Percentiles rank a stretch among this genome's conserved stretches.
phyloP scores from a whole-genome alignment of 176 grass and related monocot genomes.

The Hsuehochloa calcarea region DNA sequence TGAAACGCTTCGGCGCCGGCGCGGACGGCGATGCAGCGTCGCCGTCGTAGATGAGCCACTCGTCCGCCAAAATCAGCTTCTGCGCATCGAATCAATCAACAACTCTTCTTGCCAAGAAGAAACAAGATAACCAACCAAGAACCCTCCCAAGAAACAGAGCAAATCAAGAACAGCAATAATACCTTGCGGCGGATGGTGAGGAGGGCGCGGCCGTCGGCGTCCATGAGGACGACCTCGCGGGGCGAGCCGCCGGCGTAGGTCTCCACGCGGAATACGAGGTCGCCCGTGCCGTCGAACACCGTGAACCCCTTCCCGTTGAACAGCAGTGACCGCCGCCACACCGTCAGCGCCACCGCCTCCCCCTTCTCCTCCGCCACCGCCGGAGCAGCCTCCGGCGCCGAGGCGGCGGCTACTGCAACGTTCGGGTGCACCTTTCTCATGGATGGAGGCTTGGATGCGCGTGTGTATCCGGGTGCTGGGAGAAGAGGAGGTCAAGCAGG shows the following conservation, averaged over 20 bases:
- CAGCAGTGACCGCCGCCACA: constrained; percentile 53
- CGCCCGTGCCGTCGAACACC: constrained; percentile 41
- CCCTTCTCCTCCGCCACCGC: neutral
- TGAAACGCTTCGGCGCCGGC: constrained; percentile 46
- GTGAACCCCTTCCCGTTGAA: constrained; percentile 63
- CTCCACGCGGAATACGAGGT: constrained; percentile 58
- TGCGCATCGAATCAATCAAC: constrained; percentile 21
- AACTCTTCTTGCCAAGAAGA: neutral
- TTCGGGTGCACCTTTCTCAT: constrained; percentile 56
- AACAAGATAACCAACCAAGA: neutral
- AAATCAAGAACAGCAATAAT: neutral
- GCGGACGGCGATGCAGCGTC: constrained; percentile 35
- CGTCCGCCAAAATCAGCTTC: constrained; percentile 68
- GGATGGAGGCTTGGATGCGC: neutral
- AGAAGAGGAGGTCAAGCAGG: neutral
- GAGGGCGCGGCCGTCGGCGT: constrained; percentile 50
- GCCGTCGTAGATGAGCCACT: constrained; percentile 74
- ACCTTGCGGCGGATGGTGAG: constrained; percentile 74
- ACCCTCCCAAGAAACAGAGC: neutral
- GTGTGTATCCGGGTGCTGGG: neutral
- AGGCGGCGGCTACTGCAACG: neutral
- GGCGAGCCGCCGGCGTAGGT: constrained; percentile 42
- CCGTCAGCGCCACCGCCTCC: constrained; percentile 41
- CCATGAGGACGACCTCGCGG: constrained; percentile 66
- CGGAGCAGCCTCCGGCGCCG: neutral